Percentiles rank a stretch among this genome's conserved stretches.
Evolutionary conservation across 371 early-diverging fungal genomes (phyloP).

Genomic region (Lichtheimia ornata): DNA sequence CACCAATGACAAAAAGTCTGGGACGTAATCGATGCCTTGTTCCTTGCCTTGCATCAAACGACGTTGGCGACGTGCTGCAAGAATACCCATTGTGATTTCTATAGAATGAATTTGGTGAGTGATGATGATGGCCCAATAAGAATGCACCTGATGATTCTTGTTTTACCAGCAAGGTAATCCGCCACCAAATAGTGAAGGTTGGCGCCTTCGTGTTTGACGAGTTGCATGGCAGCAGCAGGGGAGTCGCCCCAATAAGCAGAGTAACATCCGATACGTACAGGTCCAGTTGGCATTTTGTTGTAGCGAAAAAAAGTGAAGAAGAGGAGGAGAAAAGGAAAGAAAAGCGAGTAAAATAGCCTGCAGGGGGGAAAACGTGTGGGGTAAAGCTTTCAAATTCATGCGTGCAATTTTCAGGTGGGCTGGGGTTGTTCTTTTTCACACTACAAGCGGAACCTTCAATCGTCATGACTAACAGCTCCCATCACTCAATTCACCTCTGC

Average conservation of each 20-base stretch:
- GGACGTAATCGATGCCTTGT: slow-evolving; percentile 62
- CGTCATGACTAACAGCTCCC: no score
- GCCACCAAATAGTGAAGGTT: slow-evolving; percentile 77
- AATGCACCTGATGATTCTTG: background rate
- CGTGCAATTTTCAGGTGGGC: slow-evolving; percentile 5
- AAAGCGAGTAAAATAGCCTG: background rate
- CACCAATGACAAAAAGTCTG: slow-evolving; percentile 64
- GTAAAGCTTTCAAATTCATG: background rate
- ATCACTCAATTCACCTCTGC: no score
- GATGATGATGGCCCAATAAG: background rate
- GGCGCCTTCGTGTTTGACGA: slow-evolving; percentile 65
- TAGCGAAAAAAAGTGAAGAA: slow-evolving; percentile 1
- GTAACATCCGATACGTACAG: slow-evolving; percentile 71
- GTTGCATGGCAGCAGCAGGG: slow-evolving; percentile 69
- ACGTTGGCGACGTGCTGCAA: slow-evolving; percentile 61
- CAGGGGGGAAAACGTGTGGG: no score
- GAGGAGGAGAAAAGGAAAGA: background rate
- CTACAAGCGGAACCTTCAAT: no score
- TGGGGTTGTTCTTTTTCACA: background rate
- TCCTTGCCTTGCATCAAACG: slow-evolving; percentile 51
- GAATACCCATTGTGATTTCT: slow-evolving; percentile 79
- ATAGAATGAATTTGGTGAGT: background rate
- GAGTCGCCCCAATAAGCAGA: slow-evolving; percentile 78
- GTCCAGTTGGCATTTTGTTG: slow-evolving; percentile 12
- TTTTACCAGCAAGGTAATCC: slow-evolving; percentile 65